Evolutionary conservation across 192 early-diverging fungal genomes (phyloP).

Genomic region (Phycomyces blakesleeanus): DNA sequence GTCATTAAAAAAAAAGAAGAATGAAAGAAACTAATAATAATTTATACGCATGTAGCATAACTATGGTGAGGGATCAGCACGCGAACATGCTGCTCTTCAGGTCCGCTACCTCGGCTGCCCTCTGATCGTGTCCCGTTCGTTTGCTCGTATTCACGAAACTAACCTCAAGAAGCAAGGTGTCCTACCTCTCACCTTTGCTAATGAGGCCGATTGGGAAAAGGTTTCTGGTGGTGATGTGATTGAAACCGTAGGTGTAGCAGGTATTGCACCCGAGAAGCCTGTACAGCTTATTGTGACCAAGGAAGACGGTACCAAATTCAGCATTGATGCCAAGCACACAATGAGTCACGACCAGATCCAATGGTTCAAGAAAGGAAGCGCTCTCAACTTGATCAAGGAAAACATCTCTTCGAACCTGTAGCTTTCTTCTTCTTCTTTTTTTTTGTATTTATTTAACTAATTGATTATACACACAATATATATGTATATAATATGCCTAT

Average conservation of each 20-base stretch:
- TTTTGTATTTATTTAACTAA: too few species aligned
- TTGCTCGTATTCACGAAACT: constrained; percentile 99
- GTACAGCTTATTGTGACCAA: constrained; percentile 59
- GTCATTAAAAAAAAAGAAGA: too few species aligned
- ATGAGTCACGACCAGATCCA: constrained; percentile 88
- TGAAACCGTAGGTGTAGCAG: constrained; percentile 63
- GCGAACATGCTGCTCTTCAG: constrained; percentile 88
- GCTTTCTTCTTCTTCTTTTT: too few species aligned
- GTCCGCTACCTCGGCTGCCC: constrained; percentile 83
- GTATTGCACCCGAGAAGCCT: constrained; percentile 55
- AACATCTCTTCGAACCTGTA: constrained; percentile 2
- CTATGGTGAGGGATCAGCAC: constrained; percentile 92
- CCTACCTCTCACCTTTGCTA: constrained; percentile 85
- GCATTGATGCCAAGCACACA: constrained; percentile 74
- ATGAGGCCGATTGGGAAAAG: constrained; percentile 82
- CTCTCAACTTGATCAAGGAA: constrained; percentile 76
- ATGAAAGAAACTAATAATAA: too few species aligned
- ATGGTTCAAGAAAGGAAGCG: constrained; percentile 91
- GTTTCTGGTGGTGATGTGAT: constrained; percentile 64
- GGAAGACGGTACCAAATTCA: constrained; percentile 48
- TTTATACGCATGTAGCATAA: constrained; percentile 68
- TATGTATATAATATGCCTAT: not conserved
- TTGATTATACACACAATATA: too few species aligned
- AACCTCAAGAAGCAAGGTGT: constrained; percentile 99
- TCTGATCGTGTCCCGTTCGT: constrained; percentile 82